Evolutionary conservation across 164 flowering plant genomes (phyloP), one percentile per base, ranked within the genome.

Genomic region (Tetracentron sinense): DNA sequence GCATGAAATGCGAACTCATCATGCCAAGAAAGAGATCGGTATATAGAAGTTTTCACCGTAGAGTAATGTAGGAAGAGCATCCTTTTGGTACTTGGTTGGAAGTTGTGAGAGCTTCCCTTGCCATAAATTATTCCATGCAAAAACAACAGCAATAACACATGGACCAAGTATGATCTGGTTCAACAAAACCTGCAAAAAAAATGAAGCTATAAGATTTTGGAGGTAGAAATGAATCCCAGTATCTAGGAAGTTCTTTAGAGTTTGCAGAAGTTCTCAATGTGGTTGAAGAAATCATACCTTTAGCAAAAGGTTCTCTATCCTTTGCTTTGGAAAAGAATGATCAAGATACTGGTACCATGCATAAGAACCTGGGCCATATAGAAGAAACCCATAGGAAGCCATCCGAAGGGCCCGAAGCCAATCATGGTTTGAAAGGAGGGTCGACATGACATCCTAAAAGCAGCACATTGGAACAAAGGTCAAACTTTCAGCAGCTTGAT

Each of bases 121-220:
- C 97, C 99, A 94, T 53, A 94, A 58, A 72, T 82, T 84, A 75
- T 91, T 94, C 99, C 97, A 94, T 2, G 96, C 99, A 81, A 94
- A 94, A 51, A 89, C 81, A 80, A 89, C 83, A 76, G 88, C 96
- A 64, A 94, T 91, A 30, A 94, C 97, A 71, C 60, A 52, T 30
- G 99, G 97, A 65, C 96, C 99, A 30, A 94, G 84, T 47, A 89
- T 81, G 61, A 94, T 73, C 72, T 94, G 99, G 72, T 94, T 94
- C 60, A 94, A 62, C 14, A 83, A 6, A 68, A 94, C 94, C 99
- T 94, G 78, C 60, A 68, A 69, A 30, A 60, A n/a, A 63, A 55
- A 54, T 16, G 25, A 62, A 60, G 38, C 23, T 35, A 50, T 25
- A 63, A 47, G 20, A 27, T n/a, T 14, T 23, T 53, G 33, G 19